A percentile compares a stretch with the other conserved stretches of the same genome.
phyloP scores from a whole-genome alignment of 2,329 filamentous ascomycete species.

The Stagonosporopsis chrysanthemi region DNA sequence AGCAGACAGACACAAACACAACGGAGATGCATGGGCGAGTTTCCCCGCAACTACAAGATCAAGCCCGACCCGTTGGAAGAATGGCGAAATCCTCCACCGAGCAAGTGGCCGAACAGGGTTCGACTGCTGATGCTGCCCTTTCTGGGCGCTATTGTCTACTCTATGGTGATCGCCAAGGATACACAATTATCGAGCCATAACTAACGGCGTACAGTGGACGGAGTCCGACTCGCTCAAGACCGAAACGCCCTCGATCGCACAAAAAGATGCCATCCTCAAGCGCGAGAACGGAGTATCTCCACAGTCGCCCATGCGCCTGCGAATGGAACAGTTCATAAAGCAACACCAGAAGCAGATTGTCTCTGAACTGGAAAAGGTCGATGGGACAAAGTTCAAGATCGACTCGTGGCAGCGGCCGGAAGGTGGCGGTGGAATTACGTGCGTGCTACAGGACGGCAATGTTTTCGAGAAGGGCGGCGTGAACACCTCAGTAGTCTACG shows the following conservation, averaged over 20 bases:
- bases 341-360: constrained; percentile 91
- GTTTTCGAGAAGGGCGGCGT: constrained; percentile 98
- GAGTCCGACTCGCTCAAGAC: constrained; percentile 50
- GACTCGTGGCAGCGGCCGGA: constrained; percentile 89
- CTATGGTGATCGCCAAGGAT: constrained; percentile 59
- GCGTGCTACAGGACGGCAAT: constrained; percentile 93
- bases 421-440: constrained; percentile 92
- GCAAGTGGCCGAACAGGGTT: constrained; percentile 52
- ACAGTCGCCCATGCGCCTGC: constrained; percentile 91
- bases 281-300: constrained; percentile 76
- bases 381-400: constrained; percentile 79
- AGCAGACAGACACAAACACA: constrained; percentile 22
- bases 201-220: constrained; percentile 37
- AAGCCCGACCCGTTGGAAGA: constrained; percentile 38
- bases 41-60: constrained; percentile 31
- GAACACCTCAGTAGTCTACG: constrained; percentile 94
- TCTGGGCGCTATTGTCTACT: constrained; percentile 63
- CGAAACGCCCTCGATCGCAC: constrained; percentile 77
- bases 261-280: constrained; percentile 82
- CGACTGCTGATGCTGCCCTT: constrained; percentile 59
- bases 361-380: constrained; percentile 79
- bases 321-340: constrained; percentile 97
- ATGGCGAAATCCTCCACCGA: constrained; percentile 47
- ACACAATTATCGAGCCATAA: too few species aligned
- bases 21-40: constrained; percentile 31